Evolutionary conservation across 192 early-diverging fungal genomes (phyloP), one percentile per base, ranked within the genome.

Genomic region (Jimgerdemannia lactiflua): DNA sequence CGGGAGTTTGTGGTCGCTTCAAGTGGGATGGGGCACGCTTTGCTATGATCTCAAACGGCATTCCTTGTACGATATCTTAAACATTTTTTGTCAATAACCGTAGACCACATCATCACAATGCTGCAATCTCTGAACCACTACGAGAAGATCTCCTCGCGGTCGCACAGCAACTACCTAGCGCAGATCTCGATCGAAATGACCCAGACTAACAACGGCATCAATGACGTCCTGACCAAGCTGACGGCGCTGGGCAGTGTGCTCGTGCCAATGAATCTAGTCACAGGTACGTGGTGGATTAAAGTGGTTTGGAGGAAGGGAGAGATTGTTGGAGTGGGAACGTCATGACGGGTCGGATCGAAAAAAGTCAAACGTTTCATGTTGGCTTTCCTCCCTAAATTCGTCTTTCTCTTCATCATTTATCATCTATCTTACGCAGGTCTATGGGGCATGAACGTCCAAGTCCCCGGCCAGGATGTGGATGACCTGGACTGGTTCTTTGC

Each of bases 231-330:
- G 39, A 92, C 94, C 71, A 90, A 91, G 73, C 88, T 99, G 79
- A 97, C 96, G 3, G 93, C 93, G 6, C 72, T 98, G 66, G 97
- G 94, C 1, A 91, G 89, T 41, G 93, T 99, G 54, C 80, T 99
- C 18, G 88, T 99, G 39, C 97, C 97, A 14, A 80, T 98, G 73
- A 96, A 97, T 71, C 80, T 98, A 66, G 87, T 97, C 39, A 95
- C 96, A 0, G 94, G 29, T 29, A 1, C 29, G 29, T 29, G 29
- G 29, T 29, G 29, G 29, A 29, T 29, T 29, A 29, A 29, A 29
- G 29, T 29, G 29, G 29, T 29, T 29, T 29, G 29, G 29, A 29
- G 29, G 29, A 29, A 29, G 29, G 29, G 29, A 29, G 29, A 29
- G 29, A 29, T 29, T 29, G 29, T 29, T 29, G 29, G 29, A 29